phyloP scores from a whole-genome alignment of 2,329 filamentous ascomycete genomes.

The Pseudogymnoascus sp. region DNA sequence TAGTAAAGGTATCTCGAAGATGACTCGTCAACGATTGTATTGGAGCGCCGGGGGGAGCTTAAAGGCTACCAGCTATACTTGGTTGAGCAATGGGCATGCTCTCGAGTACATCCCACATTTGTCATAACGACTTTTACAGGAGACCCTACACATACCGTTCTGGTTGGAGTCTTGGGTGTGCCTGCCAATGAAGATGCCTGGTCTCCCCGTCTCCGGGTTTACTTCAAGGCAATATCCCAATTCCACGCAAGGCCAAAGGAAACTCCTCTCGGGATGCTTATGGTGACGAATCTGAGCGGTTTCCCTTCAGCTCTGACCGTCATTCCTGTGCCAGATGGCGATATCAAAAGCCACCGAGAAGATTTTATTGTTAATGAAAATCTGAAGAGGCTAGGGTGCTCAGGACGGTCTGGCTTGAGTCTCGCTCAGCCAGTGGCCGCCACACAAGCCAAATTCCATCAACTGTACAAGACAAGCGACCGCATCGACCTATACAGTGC shows the following conservation, averaged over 20 bases:
- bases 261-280: constrained; percentile 73
- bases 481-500: constrained; percentile 69
- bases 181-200: constrained; percentile 72
- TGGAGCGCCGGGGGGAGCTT: constrained; percentile 64
- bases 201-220: constrained; percentile 71
- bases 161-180: constrained; percentile 73
- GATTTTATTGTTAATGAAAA: constrained; percentile 93
- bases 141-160: constrained; percentile 68
- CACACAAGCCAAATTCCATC: constrained; percentile 83
- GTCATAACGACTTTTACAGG: constrained; percentile 91
- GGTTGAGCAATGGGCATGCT: constrained; percentile 97
- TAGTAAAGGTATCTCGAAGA: constrained; percentile 68
- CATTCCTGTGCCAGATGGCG: constrained; percentile 82
- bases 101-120: constrained; percentile 79
- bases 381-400: constrained; percentile 85
- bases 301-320: constrained; percentile 90
- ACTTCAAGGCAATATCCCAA: constrained; percentile 79
- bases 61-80: constrained; percentile 87
- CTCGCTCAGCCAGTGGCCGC: constrained; percentile 70
- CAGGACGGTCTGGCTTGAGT: constrained; percentile 78
- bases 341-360: constrained; percentile 70
- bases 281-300: constrained; percentile 88
- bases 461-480: constrained; percentile 82
- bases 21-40: constrained; percentile 66
- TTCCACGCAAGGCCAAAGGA: constrained; percentile 79